phyloP scores from a whole-genome alignment of 805 yeast species.

The Diddensiella transvaalensis region DNA sequence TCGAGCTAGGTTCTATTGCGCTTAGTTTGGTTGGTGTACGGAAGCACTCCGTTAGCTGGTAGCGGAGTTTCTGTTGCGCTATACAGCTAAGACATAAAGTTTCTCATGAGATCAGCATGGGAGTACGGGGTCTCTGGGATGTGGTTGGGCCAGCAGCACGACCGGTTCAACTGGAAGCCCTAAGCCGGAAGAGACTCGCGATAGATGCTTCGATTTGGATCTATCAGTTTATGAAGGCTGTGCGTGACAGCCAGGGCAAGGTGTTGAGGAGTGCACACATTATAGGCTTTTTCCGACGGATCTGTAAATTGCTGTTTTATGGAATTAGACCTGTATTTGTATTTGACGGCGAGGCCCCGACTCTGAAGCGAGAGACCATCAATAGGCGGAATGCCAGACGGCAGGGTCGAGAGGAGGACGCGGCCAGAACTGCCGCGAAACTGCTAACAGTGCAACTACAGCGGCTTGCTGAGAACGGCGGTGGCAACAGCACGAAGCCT shows the following conservation, averaged over 20 bases:
- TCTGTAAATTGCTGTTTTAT: constrained; percentile 81
- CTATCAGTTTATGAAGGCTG: constrained; percentile 93
- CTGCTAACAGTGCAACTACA: constrained; percentile 78
- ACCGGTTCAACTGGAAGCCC: constrained; percentile 84
- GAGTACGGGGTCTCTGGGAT: constrained; percentile 94
- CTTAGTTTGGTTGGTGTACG: too few species aligned
- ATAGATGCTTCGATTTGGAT: constrained; percentile 99
- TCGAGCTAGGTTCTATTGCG: too few species aligned
- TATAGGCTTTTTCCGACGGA: constrained; percentile 92
- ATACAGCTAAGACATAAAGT: background rate
- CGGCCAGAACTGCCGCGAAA: constrained; percentile 72
- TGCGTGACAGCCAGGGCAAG: constrained; percentile 80
- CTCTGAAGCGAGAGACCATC: constrained; percentile 74
- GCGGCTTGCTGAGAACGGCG: constrained; percentile 40
- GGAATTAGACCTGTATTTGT: constrained; percentile 89
- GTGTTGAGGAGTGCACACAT: constrained; percentile 77
- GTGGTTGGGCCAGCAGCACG: constrained; percentile 83
- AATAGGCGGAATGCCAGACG: constrained; percentile 66
- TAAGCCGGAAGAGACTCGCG: constrained; percentile 75
- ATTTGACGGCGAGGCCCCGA: constrained; percentile 94
- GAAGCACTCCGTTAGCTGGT: too few species aligned
- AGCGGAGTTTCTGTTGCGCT: too few species aligned
- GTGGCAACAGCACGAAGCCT: constrained; percentile 2
- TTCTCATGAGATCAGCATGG: constrained; percentile 56
- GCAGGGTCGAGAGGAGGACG: constrained; percentile 67